Base-by-base conservation (phyloP, 345 rosid genomes). In the Odontarrhena argentea region DNA sequence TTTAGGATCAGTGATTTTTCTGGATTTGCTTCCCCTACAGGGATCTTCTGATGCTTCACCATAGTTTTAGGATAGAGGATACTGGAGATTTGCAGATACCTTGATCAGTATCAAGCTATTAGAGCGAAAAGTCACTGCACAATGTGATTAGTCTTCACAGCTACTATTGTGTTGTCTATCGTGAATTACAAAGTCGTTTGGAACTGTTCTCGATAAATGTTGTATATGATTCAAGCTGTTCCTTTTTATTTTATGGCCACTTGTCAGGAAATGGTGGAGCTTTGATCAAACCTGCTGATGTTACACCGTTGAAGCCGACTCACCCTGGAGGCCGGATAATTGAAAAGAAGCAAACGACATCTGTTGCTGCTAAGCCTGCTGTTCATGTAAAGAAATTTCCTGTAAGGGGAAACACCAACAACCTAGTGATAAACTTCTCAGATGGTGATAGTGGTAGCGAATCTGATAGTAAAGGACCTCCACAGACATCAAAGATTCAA, bases 351-450 rank as follows among this genome's bases (percentile, higher is more conserved):
- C 84, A 51, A 61, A 71, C 66, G 13, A 74, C 74, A 32, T 63
- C 55, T 53, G 66, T 55, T 77, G 42, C 86, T 70, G 70, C 80
- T 45, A 65, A 55, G 59, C 73, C 86, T 70, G 70, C 80, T 48
- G 63, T 55, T 61, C 73, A 74, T 63, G 80, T 83, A 57, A 76
- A 80, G 84, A 46, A 47, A 55, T 67, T 77, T 43, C 76, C 76
- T 59, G 68, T 65, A 24, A 82, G 79, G 45, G 64, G 63, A 5
- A 55, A 76, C 59, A 63, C 72, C 77, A 94, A 55, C 76, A 91
- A 88, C 75, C 92, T 94, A 43, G 99, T 94, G 47, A 94, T 94
- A 76, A 78, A 87, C 74, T 94, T 94, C 77, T 88, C 91, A 11
- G 91, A 88, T 73, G 91, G 83, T 68, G 98, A 92, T 51, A 87